phyloP scores from a whole-genome alignment of 305 asterid genomes.

The Rubia tinctorum region DNA sequence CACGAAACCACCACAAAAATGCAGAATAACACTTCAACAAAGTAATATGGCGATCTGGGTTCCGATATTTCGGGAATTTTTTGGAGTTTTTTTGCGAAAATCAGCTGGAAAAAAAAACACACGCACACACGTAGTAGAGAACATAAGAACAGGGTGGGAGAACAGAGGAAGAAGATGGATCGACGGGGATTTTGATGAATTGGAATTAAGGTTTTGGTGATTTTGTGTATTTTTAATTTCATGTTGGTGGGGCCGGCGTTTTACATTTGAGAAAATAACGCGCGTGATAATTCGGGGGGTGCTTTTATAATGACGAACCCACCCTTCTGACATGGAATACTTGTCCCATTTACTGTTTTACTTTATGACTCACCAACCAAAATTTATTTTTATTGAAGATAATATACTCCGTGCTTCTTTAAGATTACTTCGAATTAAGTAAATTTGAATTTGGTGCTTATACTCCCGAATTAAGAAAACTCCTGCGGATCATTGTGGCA shows the following conservation, averaged over 20 bases:
- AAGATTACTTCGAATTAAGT: too few relatives aligned
- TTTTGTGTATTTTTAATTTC: neutral
- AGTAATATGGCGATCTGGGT: neutral
- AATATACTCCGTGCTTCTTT: too few relatives aligned
- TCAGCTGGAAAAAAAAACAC: neutral
- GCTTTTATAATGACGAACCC: neutral
- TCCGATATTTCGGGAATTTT: too few relatives aligned
- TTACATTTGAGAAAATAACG: conserved; percentile 6
- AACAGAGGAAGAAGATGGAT: neutral
- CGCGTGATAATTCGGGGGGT: neutral
- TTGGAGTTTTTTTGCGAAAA: conserved; percentile 6
- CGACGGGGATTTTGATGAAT: neutral
- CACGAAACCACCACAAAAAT: neutral
- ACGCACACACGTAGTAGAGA: conserved; percentile 6
- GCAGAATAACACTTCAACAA: neutral
- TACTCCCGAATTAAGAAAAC: too few relatives aligned
- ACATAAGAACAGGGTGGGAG: neutral
- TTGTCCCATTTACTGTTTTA: neutral
- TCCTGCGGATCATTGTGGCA: too few relatives aligned
- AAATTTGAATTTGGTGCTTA: too few relatives aligned
- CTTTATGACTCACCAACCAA: neutral
- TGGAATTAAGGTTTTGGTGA: neutral
- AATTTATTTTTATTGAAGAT: neutral
- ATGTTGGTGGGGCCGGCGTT: neutral
- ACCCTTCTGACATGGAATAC: neutral